These are phyloP conservation scores for Sergeia podlipaevii DNA, from an alignment of 208 protist genomes.

Conservation along the genomic window DNA sequence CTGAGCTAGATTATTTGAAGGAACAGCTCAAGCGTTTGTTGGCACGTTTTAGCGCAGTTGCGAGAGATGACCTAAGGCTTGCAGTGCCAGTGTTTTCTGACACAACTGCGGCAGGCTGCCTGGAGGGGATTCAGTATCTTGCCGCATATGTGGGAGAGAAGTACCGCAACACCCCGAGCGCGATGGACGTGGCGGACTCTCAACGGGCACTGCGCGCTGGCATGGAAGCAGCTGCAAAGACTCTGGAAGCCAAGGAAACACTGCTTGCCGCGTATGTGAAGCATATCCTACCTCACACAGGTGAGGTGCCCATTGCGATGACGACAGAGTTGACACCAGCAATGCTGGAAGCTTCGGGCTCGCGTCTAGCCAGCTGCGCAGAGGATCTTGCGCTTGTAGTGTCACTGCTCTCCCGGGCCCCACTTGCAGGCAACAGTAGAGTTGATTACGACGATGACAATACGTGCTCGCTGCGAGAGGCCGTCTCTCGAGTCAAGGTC, in stretches of 20 bases:
- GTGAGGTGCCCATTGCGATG: background rate
- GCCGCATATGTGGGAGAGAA: constrained; percentile 17
- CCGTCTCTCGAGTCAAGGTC: too few relatives aligned
- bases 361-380: too few relatives aligned
- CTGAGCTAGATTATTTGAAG: background rate
- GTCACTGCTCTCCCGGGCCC: too few relatives aligned
- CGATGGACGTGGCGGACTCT: too few relatives aligned
- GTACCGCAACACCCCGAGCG: constrained; percentile 4
- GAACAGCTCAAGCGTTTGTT: constrained; percentile 8
- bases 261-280: constrained; percentile 19
- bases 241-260: constrained; percentile 5
- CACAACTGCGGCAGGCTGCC: constrained; percentile 16
- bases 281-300: constrained; percentile 13
- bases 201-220: too few relatives aligned
- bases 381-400: too few relatives aligned
- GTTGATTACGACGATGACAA: too few relatives aligned
- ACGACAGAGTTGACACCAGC: background rate
- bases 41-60: background rate
- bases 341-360: too few relatives aligned
- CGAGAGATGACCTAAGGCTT: constrained; percentile 18
- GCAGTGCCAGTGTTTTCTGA: constrained; percentile 23
- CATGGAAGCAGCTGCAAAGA: constrained; percentile 1
- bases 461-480: too few relatives aligned
- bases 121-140: constrained; percentile 33
- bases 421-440: too few relatives aligned